Base-by-base conservation (phyloP, 495 filamentous ascomycete species). In the Durotheca rogersii region DNA sequence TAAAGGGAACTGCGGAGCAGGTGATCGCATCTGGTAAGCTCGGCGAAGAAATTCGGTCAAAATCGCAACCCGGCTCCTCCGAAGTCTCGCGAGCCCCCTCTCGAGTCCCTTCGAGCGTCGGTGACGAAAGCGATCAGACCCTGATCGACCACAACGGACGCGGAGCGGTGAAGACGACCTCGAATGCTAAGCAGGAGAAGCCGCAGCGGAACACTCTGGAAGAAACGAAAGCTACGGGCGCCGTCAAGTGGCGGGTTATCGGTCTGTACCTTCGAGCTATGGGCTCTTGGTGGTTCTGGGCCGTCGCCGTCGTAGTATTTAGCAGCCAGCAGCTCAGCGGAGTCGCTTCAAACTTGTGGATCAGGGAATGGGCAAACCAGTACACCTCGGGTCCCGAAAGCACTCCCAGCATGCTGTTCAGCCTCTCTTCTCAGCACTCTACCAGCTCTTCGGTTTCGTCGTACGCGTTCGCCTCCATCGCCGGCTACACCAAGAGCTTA, bases 241-340 rank as follows among this genome's bases (percentile, higher is more conserved):
- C 90, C 27, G 88, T 99, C 57, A 89, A 95, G 63, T 86, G 87
- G 79, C 74, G 76, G 18, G 89, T 95, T 36, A 82, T 97, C 60
- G 72, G 77, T 23, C 83, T 95, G 61, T 99, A 96, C 66, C 76
- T 99, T 14, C 64, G 65, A 15, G 79, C 90, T 35, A 97, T 97
- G 94, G 94, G 94, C 6, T 77, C 81, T 4, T 96, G 91, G 90
- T 88, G 88, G 76, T 99, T 90, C 63, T 99, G 94, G 94, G 61
- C 85, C 34, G 60, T 83, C 36, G 87, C 91, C 15, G 65, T 83
- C 15, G 38, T 81, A 0, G 80, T 88, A 32, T 97, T 99, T 62
- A 79, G 72, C 10, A 69, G 84, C 35, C 89, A 96, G 62, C 92
- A 97, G 64, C 57, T 94, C 19, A 84, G 84, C 12, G 84, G 85